These are phyloP conservation scores for Acidiella bohemica DNA, from an alignment of 495 filamentous ascomycete species.

Conservation along the genomic window DNA sequence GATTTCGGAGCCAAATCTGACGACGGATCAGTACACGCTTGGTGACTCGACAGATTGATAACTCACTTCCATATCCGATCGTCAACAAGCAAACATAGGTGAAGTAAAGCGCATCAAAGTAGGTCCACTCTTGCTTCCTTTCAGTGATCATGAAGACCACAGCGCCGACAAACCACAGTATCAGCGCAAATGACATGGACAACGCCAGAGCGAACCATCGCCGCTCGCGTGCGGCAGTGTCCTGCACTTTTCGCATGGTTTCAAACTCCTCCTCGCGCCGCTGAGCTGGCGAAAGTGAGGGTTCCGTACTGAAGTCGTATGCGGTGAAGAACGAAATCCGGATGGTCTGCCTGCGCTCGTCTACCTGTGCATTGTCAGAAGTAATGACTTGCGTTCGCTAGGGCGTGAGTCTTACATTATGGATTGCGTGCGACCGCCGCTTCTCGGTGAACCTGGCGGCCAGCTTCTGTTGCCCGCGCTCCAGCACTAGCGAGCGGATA, in stretches of 20 bases:
- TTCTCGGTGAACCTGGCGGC: conserved; percentile 57
- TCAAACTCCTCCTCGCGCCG: conserved; percentile 61
- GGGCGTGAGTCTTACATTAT: too few relatives aligned
- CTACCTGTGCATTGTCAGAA: too few relatives aligned
- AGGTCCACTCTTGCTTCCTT: conserved; percentile 51
- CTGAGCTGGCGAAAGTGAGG: conserved; percentile 38
- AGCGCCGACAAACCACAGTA: conserved; percentile 69
- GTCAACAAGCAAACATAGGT: conserved; percentile 65
- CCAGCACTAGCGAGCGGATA: conserved; percentile 65
- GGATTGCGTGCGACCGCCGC: conserved; percentile 43
- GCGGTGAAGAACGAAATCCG: conserved; percentile 38
- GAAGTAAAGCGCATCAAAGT: conserved; percentile 72
- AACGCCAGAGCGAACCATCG: conserved; percentile 55
- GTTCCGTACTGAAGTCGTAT: conserved; percentile 21
- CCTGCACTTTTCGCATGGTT: conserved; percentile 58
- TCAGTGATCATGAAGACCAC: conserved; percentile 52
- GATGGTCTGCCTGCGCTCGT: conserved; percentile 34
- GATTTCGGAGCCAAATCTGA: conserved; percentile 52
- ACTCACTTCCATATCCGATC: conserved; percentile 57
- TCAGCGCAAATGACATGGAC: conserved; percentile 50
- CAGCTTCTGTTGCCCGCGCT: conserved; percentile 59
- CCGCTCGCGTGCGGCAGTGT: conserved; percentile 38
- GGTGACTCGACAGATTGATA: not conserved
- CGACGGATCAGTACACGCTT: not conserved
- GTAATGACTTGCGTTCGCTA: too few relatives aligned